phyloP scores from a whole-genome alignment of 164 flowering plant genomes.

The Piper betle region DNA sequence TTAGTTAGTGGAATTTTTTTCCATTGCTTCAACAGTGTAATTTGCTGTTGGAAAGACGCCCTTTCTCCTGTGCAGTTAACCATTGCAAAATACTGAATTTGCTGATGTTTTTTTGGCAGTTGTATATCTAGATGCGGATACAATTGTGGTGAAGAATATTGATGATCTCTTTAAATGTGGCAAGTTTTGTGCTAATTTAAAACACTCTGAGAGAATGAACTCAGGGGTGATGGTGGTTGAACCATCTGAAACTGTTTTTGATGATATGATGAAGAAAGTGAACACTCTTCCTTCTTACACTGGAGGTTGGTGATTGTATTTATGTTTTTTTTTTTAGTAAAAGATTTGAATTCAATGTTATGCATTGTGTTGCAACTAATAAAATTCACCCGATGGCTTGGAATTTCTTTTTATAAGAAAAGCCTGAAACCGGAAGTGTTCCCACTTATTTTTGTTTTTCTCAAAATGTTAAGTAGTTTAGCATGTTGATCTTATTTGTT shows the following conservation, averaged over 20 bases:
- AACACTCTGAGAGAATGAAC: conserved; percentile 96
- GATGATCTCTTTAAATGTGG: conserved; percentile 89
- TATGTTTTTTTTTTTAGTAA: background rate
- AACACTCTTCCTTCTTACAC: conserved; percentile 72
- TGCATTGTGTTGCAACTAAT: background rate
- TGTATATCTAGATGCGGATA: conserved; percentile 97
- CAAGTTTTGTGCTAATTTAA: conserved; percentile 94
- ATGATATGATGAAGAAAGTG: conserved; percentile 90
- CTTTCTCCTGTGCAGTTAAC: too few relatives aligned
- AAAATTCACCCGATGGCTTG: background rate
- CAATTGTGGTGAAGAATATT: conserved; percentile 81
- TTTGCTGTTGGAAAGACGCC: too few relatives aligned
- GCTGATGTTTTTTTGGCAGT: conserved; percentile 30
- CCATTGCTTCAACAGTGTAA: too few relatives aligned
- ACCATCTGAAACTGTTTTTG: conserved; percentile 65
- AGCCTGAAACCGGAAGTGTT: background rate
- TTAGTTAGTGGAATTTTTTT: too few relatives aligned
- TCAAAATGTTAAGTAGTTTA: background rate
- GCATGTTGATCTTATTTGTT: background rate
- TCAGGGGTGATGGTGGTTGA: conserved; percentile 98
- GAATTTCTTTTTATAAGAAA: too few relatives aligned
- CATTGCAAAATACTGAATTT: too few relatives aligned
- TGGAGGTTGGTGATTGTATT: conserved; percentile 39
- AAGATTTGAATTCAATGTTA: background rate
- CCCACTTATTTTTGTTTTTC: background rate